Evolutionary conservation across 2,329 filamentous ascomycete species (phyloP), one percentile per base, ranked within the genome.

Genomic region (Colletotrichum chrysophilum): DNA sequence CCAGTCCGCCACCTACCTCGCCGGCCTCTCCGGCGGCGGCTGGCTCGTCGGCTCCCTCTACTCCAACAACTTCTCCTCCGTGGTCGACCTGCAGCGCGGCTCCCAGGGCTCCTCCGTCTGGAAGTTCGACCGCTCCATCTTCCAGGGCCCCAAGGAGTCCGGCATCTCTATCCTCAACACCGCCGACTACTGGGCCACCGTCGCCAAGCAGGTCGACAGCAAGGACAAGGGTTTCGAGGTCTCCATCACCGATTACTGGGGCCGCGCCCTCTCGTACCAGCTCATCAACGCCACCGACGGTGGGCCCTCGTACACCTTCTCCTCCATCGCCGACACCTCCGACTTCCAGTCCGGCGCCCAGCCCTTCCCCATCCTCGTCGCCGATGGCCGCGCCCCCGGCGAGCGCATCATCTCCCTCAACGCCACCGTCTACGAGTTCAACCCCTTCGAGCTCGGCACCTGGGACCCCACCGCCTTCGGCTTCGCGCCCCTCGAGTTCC

Each of bases 241-340:
- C 5, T 94, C 94, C 10, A 89, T 98, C 73, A 98, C 96, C 0
- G 96, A 98, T 86, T 95, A 95, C 83, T 98, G 96, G 94, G 95
- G 94, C 32, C 93, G 96, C 74, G 94, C 94, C 62, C 89, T 98
- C n/a, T 93, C 93, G 2, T 97, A 94, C 84, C 96, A 98, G 85
- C 90, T 98, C 64, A 90, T 98, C 82, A 94, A 96, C 81, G 94
- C 91, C 7, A 89, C 89, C 2, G 85, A 94, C 76, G 96, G 96
- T 52, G 96, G 95, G 0, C 91, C 93, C 16, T 88, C 87, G 16
- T 96, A 94, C 80, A 98, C 96, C 5, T 98, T 93, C 86, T 97
- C 95, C 4, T 97, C 95, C 5, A 87, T 88, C 79, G 86, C 83
- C 85, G 79, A 86, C 58, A 78, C 3, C 14, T 82, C 83, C 61